Evolutionary conservation across 352 stramenopile species (phyloP), one percentile per base, ranked within the genome.

Genomic region (Phytophthora litchii): DNA sequence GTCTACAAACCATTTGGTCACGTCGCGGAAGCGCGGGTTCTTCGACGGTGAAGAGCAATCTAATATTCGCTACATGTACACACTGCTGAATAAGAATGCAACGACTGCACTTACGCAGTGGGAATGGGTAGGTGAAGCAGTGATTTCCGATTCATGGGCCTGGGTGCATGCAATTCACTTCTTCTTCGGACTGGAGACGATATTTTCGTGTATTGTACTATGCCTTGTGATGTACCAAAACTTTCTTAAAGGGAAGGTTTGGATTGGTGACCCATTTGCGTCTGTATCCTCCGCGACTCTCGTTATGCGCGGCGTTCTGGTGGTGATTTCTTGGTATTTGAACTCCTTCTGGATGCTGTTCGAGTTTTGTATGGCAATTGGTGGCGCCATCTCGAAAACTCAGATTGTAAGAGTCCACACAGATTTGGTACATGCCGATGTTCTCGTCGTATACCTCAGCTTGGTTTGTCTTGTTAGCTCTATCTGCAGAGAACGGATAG

Each of bases 211-310:
- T 12, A 14, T 64, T 3, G 50, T 78, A n/a, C 41, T 80, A 6
- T 29, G 59, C 12, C 4, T 79, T 6, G 46, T 79, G 23, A 34
- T 48, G 10, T 73, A 67, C 32, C 70, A 59, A 1, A 79, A 66
- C 25, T 2, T 67, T 14, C 52, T 36, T 0, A 45, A 10, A 1
- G 69, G 73, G 10, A 80, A 79, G 35, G 7, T 80, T 6, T 83
- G 73, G 73, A 51, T 83, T 9, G 70, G 73, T 0, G 73, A 78
- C 17, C 67, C 73, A 2, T 82, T 82, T 40, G 70, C 72, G 10
- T 67, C 73, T 6, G 63, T 78, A 16, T 80, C 67, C 0, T 64
- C 34, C 7, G 51, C 45, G 13, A 73, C 16, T 8, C 43, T 78
- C 3, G 43, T 71, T 1, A n/a, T 50, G 11, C 62, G 63, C 0